Percentiles rank a stretch among this genome's conserved stretches.
phyloP scores from a whole-genome alignment of 305 asterid genomes.

The Fraxinus sp. region DNA sequence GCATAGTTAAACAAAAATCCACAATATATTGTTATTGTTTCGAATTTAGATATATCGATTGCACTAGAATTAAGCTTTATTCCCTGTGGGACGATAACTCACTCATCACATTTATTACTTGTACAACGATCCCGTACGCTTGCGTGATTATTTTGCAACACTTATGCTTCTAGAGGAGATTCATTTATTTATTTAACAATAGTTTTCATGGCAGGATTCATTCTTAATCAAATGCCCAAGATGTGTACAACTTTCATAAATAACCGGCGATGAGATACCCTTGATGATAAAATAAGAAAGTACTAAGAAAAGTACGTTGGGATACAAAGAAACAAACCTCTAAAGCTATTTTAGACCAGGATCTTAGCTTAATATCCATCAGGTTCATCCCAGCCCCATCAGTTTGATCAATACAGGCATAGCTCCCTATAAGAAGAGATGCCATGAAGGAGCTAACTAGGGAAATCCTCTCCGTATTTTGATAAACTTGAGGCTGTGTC shows the following conservation, averaged over 20 bases:
- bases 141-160: too few relatives aligned
- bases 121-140: too few relatives aligned
- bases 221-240: not conserved
- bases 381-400: conserved; percentile 78
- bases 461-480: conserved; percentile 55
- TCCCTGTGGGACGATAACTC: too few relatives aligned
- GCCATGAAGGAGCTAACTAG: conserved; percentile 66
- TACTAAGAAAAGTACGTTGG: not conserved
- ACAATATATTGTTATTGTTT: too few relatives aligned
- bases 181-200: not conserved
- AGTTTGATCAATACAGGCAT: conserved; percentile 62
- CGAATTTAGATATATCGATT: too few relatives aligned
- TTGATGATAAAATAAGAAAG: not conserved
- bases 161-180: not conserved
- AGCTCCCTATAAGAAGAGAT: conserved; percentile 49
- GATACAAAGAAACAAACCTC: conserved; percentile 36
- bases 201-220: not conserved
- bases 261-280: not conserved
- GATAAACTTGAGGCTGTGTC: conserved; percentile 44
- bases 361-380: conserved; percentile 49
- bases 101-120: too few relatives aligned
- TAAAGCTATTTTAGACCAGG: conserved; percentile 49
- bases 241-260: not conserved
- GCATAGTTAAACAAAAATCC: too few relatives aligned
- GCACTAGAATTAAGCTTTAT: too few relatives aligned